Conservation (phyloP, 2,329 filamentous ascomycete genomes). For the Exophiala viscosa region DNA sequence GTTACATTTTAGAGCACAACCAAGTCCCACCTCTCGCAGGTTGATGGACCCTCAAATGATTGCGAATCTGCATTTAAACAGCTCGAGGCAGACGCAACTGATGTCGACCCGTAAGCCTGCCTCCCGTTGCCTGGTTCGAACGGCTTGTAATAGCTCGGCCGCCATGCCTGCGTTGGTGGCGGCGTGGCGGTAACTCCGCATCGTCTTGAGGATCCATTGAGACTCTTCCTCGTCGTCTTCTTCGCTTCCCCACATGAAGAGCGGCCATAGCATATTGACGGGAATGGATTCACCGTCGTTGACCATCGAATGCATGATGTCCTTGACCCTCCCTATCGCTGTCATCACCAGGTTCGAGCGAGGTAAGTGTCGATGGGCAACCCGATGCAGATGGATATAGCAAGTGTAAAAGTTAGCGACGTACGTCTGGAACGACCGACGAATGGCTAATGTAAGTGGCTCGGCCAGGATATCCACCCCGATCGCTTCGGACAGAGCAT, state of each 20-base stretch:
- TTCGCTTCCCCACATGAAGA: constrained; percentile 55
- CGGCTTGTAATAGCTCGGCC: constrained; percentile 40
- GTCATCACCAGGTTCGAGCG: constrained; percentile 48
- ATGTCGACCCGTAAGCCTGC: constrained; percentile 38
- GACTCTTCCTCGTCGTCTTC: constrained; percentile 50
- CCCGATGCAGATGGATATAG: constrained; percentile 55
- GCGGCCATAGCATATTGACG: constrained; percentile 56
- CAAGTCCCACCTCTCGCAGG: no score
- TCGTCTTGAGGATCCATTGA: constrained; percentile 50
- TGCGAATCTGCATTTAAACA: constrained; percentile 53
- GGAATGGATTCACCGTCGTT: constrained; percentile 42
- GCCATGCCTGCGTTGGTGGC: constrained; percentile 41
- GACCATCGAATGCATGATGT: constrained; percentile 44
- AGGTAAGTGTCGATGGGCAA: constrained; percentile 54
- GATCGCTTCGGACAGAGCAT: constrained; percentile 52
- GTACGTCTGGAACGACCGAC: constrained; percentile 54
- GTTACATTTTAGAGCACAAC: no score
- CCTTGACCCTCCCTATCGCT: constrained; percentile 49
- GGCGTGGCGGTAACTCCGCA: constrained; percentile 39
- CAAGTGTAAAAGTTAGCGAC: constrained; percentile 56
- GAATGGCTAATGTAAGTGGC: constrained; percentile 50
- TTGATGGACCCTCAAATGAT: no score
- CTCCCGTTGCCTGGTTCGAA: constrained; percentile 38
- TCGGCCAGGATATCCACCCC: constrained; percentile 48
- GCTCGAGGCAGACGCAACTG: constrained; percentile 38